Conservation (phyloP, 768 basidiomycete genomes). For the Leccinum subtestaceum region DNA sequence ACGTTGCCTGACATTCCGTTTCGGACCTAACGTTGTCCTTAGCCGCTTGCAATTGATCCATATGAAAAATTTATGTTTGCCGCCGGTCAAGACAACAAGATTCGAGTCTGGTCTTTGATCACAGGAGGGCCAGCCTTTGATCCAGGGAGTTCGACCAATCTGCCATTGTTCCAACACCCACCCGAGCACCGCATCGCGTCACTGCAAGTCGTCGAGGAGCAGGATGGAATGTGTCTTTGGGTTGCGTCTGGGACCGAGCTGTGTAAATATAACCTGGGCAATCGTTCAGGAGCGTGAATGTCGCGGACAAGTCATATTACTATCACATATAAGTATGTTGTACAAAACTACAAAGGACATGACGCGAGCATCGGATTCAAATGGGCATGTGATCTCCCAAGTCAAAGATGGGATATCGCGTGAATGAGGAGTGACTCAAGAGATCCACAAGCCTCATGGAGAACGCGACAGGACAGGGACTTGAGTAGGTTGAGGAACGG, state of each 20-base stretch:
- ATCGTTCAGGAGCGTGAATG: slow-evolving; percentile 17
- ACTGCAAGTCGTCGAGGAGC: slow-evolving; percentile 49
- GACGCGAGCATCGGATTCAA: neutral
- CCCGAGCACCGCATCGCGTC: slow-evolving; percentile 42
- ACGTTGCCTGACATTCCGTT: neutral
- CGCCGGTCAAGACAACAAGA: slow-evolving; percentile 60
- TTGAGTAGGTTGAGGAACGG: neutral
- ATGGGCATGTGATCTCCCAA: neutral
- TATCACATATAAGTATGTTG: slow-evolving; percentile 1
- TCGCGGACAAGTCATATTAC: slow-evolving; percentile 1
- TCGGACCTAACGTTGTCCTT: slow-evolving; percentile 7
- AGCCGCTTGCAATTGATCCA: slow-evolving; percentile 66
- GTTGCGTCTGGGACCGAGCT: slow-evolving; percentile 45
- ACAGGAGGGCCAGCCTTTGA: slow-evolving; percentile 41
- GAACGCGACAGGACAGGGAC: slow-evolving; percentile 22
- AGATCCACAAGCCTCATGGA: slow-evolving; percentile 20
- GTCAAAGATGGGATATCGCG: neutral
- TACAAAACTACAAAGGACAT: slow-evolving; percentile 10
- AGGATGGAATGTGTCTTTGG: slow-evolving; percentile 48
- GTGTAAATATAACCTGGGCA: slow-evolving; percentile 50
- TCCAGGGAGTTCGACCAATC: slow-evolving; percentile 3
- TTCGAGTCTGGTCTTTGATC: slow-evolving; percentile 68
- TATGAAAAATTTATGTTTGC: slow-evolving; percentile 59
- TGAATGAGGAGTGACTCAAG: neutral
- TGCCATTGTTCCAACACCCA: slow-evolving; percentile 32